These are phyloP conservation scores for Jaminaea rosea DNA, from an alignment of 1,284 basidiomycete species.

Conservation along the genomic window DNA sequence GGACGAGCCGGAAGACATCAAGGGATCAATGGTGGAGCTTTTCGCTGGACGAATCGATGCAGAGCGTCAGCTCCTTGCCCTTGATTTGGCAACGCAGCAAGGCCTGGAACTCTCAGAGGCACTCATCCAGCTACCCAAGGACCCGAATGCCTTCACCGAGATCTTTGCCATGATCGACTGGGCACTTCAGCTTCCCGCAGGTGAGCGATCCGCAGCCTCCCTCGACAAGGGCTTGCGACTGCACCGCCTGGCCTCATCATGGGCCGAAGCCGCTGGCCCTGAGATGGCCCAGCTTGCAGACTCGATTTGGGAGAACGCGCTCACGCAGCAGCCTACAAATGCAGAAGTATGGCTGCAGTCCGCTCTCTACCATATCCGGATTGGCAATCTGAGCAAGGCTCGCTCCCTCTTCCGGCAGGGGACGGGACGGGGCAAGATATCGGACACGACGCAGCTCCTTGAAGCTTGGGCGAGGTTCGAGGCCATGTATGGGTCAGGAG, in stretches of 20 bases:
- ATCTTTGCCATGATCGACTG: conserved; percentile 31
- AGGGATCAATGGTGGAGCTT: conserved; percentile 18
- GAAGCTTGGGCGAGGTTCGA: conserved; percentile 81
- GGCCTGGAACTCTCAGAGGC: conserved; percentile 11
- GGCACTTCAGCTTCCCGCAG: conserved; percentile 12
- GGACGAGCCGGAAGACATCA: conserved; percentile 11
- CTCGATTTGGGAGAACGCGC: conserved; percentile 26
- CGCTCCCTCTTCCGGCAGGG: conserved; percentile 21
- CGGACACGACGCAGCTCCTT: conserved; percentile 53
- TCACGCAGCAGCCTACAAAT: conserved; percentile 24
- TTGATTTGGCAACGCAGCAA: conserved; percentile 13
- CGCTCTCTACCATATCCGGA: conserved; percentile 25
- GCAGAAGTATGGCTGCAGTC: conserved; percentile 19
- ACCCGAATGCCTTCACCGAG: conserved; percentile 35
- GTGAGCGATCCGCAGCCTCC: background rate
- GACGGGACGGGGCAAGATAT: conserved; percentile 12
- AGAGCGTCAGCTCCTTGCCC: conserved; percentile 27
- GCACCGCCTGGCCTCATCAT: conserved; percentile 26
- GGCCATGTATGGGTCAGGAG: conserved; percentile 65
- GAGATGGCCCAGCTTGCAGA: conserved; percentile 30
- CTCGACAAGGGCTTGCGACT: conserved; percentile 26
- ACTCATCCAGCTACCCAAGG: conserved; percentile 11
- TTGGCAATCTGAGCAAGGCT: conserved; percentile 25
- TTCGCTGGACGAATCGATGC: conserved; percentile 36
- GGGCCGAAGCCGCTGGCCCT: conserved; percentile 18